A percentile compares a stretch with the other conserved stretches of the same genome.
Conservation (phyloP, 2,329 filamentous ascomycete species). For the Phyllosticta citriasiana region DNA sequence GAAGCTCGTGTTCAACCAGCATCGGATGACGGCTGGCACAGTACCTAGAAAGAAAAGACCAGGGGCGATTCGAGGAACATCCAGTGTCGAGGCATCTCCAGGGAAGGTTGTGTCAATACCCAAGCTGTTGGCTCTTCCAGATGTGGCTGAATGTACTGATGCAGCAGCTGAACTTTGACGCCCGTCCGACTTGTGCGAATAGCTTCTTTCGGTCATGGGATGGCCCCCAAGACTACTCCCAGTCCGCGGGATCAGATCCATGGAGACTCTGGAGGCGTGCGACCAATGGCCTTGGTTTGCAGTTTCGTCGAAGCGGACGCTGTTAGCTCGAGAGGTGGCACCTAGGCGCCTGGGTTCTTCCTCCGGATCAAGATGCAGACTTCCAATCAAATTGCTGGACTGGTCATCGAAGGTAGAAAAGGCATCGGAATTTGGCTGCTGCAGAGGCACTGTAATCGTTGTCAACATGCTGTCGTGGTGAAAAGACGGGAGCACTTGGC, state of each 20-base stretch:
- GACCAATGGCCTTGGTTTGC: slow-evolving; percentile 86
- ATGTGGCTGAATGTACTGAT: slow-evolving; percentile 65
- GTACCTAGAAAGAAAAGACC: slow-evolving; percentile 78
- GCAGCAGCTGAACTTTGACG: slow-evolving; percentile 88
- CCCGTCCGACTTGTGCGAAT: slow-evolving; percentile 93
- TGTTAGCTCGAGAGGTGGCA: slow-evolving; percentile 85
- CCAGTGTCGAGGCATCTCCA: slow-evolving; percentile 29
- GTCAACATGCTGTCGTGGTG: slow-evolving; percentile 11
- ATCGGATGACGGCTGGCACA: slow-evolving; percentile 87
- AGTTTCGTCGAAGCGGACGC: slow-evolving; percentile 94
- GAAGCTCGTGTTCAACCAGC: slow-evolving; percentile 86
- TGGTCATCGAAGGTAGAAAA: slow-evolving; percentile 90
- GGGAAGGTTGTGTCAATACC: slow-evolving; percentile 68
- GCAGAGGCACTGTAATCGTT: slow-evolving; percentile 55
- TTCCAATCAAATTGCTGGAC: slow-evolving; percentile 66
- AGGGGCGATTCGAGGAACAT: slow-evolving; percentile 66
- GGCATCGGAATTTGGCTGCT: slow-evolving; percentile 69
- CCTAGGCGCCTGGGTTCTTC: slow-evolving; percentile 78
- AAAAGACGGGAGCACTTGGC: slow-evolving; percentile 21
- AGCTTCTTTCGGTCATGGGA: slow-evolving; percentile 77
- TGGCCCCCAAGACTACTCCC: slow-evolving; percentile 69
- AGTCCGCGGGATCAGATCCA: slow-evolving; percentile 72
- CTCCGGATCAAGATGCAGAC: slow-evolving; percentile 75
- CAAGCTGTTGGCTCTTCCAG: slow-evolving; percentile 77
- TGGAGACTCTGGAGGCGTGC: slow-evolving; percentile 70